Conservation (phyloP, 2,329 filamentous ascomycete genomes). For the Verticillium zaregamsianum region DNA sequence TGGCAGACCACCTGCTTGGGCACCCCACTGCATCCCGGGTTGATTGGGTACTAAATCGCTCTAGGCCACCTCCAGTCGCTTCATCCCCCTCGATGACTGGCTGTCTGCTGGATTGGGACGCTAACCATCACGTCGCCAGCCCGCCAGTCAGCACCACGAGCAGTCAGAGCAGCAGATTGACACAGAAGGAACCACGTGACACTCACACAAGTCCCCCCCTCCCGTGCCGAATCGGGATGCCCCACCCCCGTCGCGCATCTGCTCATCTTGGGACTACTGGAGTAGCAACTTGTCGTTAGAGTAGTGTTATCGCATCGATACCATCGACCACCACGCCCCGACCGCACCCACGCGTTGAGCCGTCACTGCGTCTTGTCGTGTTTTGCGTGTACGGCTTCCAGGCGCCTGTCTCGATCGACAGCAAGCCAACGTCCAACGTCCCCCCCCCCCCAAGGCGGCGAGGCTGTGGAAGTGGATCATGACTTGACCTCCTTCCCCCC, state of each 20-base stretch:
- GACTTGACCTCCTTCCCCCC: constrained; percentile 10
- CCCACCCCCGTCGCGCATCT: constrained; percentile 12
- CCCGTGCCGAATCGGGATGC: constrained; percentile 6
- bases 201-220: neutral
- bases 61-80: neutral
- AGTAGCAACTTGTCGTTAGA: constrained; percentile 7
- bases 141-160: neutral
- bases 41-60: neutral
- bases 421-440: neutral
- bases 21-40: neutral
- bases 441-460: neutral
- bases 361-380: neutral
- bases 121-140: neutral
- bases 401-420: constrained; percentile 1
- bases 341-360: constrained; percentile 1
- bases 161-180: neutral
- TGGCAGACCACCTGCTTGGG: neutral
- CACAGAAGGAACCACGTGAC: neutral
- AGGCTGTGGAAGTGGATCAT: constrained; percentile 9
- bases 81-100: neutral
- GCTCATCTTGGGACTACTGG: constrained; percentile 11
- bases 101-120: neutral
- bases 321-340: neutral
- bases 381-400: neutral
- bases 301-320: neutral